A percentile compares a stretch with the other conserved stretches of the same genome.
phyloP scores from a whole-genome alignment of 2,329 filamentous ascomycete species.

The Talaromyces verruculosus region DNA sequence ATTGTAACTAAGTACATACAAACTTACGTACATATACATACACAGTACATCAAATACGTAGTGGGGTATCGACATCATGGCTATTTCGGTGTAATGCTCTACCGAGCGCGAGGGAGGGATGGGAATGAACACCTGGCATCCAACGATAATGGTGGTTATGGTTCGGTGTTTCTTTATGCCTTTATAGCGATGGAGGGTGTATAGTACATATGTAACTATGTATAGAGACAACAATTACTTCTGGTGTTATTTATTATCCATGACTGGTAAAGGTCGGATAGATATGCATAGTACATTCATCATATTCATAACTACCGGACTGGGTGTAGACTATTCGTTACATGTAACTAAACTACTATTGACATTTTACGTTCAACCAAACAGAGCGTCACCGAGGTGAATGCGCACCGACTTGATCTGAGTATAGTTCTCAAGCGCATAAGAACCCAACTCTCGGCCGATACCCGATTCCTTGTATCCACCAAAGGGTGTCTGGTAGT shows the following conservation, averaged over 20 bases:
- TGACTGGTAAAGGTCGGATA: neutral
- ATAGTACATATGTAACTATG: neutral
- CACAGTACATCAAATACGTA: neutral
- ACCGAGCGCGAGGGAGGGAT: neutral
- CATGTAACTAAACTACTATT: neutral
- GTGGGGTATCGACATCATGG: neutral
- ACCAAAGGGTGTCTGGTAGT: constrained; percentile 46
- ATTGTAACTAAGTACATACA: neutral
- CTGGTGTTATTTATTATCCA: neutral
- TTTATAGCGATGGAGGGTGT: neutral
- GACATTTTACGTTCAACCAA: constrained; percentile 36
- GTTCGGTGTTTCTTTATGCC: neutral
- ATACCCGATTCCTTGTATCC: constrained; percentile 48
- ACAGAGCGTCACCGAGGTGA: constrained; percentile 47
- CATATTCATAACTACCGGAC: constrained; percentile 3
- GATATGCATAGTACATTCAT: neutral
- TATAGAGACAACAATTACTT: neutral
- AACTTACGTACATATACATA: neutral
- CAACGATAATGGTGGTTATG: neutral
- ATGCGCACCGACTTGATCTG: constrained; percentile 51
- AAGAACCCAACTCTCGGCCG: constrained; percentile 49
- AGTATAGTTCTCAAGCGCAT: constrained; percentile 52
- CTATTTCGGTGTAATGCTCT: neutral
- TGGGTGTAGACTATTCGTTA: neutral
- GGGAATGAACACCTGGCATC: neutral